phyloP scores from a whole-genome alignment of 495 filamentous ascomycete genomes.

The Trypethelium eluteriae region DNA sequence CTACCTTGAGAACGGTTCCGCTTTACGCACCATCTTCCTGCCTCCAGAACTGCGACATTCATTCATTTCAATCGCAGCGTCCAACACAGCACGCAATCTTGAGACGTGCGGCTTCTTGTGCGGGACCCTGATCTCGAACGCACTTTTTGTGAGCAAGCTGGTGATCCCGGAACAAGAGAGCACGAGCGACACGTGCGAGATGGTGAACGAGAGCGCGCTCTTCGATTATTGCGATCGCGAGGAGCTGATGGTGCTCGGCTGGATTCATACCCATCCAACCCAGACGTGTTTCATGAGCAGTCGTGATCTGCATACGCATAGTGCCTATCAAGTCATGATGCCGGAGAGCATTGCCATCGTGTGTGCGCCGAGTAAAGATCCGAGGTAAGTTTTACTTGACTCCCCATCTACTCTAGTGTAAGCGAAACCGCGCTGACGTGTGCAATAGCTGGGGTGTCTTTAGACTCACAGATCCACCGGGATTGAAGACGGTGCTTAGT shows the following conservation, averaged over 20 bases:
- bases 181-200: constrained; percentile 91
- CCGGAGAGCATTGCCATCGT: constrained; percentile 95
- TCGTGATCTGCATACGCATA: constrained; percentile 85
- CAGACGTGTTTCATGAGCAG: constrained; percentile 98
- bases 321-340: constrained; percentile 88
- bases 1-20: constrained; percentile 78
- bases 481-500: constrained; percentile 65
- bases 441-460: constrained; percentile 70
- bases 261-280: constrained; percentile 96
- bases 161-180: constrained; percentile 85
- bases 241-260: constrained; percentile 82
- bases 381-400: constrained; percentile 49
- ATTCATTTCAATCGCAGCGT: constrained; percentile 63
- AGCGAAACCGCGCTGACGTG: constrained; percentile 34
- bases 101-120: constrained; percentile 94
- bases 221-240: constrained; percentile 82
- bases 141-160: constrained; percentile 78
- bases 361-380: constrained; percentile 74
- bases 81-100: constrained; percentile 71
- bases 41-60: constrained; percentile 60
- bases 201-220: constrained; percentile 69
- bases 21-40: constrained; percentile 80
- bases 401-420: background rate
- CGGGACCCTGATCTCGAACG: constrained; percentile 84
- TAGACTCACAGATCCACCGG: constrained; percentile 85